Conservation (phyloP, 23 red algal species). For the Cyanidiococcus yangmingshanensis region DNA sequence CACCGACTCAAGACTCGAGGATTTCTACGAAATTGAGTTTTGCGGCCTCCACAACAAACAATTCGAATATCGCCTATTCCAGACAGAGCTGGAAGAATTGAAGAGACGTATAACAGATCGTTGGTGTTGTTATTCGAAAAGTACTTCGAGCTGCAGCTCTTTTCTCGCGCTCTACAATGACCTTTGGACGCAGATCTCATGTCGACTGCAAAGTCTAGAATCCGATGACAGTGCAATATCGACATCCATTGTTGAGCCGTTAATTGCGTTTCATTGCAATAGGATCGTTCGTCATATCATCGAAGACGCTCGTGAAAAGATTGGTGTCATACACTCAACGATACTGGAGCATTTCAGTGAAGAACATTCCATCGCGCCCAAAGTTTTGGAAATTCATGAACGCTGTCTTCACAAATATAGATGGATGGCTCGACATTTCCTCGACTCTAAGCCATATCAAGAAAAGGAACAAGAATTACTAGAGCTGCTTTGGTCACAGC, state of each 20-base stretch:
- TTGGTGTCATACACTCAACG: not conserved
- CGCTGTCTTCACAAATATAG: not conserved
- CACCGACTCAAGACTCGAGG: slow-evolving; percentile 20
- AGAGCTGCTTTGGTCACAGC: not conserved
- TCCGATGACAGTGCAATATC: not conserved
- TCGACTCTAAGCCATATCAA: not conserved
- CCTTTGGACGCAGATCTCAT: not conserved
- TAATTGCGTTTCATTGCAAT: not conserved
- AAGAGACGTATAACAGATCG: slow-evolving; percentile 23
- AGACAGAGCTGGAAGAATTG: slow-evolving; percentile 20
- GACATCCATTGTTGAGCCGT: not conserved
- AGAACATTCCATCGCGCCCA: not conserved
- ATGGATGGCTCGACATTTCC: not conserved
- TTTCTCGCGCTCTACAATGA: not conserved
- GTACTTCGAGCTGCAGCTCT: not conserved
- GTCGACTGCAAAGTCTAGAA: not conserved
- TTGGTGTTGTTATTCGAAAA: not conserved
- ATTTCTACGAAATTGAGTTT: slow-evolving; percentile 49
- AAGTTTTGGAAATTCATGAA: not conserved
- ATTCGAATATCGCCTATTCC: slow-evolving; percentile 39
- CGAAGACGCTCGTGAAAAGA: not conserved
- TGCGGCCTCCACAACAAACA: slow-evolving; percentile 45
- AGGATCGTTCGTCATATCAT: not conserved
- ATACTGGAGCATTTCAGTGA: not conserved
- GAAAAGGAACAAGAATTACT: not conserved